Evolutionary conservation across 805 yeast species (phyloP).

Genomic region (Saccharomycopsis sp.): DNA sequence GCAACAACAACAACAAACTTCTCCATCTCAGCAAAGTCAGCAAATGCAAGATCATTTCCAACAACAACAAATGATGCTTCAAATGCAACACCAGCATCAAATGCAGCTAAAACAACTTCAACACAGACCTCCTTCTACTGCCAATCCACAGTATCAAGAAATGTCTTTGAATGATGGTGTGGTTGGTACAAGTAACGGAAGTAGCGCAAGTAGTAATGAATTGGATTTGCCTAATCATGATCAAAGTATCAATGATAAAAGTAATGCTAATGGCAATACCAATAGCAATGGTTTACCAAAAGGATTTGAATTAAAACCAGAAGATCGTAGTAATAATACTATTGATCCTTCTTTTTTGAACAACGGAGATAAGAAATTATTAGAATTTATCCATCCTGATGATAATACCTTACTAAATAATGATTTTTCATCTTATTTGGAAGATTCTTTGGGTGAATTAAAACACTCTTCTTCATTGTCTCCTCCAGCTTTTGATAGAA

Average conservation of each 20-base stretch:
- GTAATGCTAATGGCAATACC: no score
- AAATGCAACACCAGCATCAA: neutral
- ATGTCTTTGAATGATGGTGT: neutral
- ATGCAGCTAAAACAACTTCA: neutral
- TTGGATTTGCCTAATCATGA: neutral
- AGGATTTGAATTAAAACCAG: no score
- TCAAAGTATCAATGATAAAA: no score
- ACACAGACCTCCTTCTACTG: slow-evolving; percentile 4
- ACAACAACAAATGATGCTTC: slow-evolving; percentile 9
- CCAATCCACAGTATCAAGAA: neutral
- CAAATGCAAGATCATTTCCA: slow-evolving; percentile 9
- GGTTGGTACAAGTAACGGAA: neutral
- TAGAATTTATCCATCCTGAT: neutral
- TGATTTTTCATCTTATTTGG: slow-evolving; percentile 8
- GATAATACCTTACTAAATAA: slow-evolving; percentile 1
- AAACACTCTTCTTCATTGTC: neutral
- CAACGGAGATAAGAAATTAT: no score
- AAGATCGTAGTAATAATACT: no score
- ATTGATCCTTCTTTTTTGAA: neutral
- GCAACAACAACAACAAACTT: slow-evolving; percentile 20
- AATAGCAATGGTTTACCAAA: no score
- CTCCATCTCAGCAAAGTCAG: slow-evolving; percentile 12
- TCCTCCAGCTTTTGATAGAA: slow-evolving; percentile 1
- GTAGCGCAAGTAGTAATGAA: neutral
- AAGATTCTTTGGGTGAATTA: slow-evolving; percentile 8